These are phyloP conservation scores for Phytopythium sindhum DNA, from an alignment of 352 stramenopile species.

Conservation along the genomic window DNA sequence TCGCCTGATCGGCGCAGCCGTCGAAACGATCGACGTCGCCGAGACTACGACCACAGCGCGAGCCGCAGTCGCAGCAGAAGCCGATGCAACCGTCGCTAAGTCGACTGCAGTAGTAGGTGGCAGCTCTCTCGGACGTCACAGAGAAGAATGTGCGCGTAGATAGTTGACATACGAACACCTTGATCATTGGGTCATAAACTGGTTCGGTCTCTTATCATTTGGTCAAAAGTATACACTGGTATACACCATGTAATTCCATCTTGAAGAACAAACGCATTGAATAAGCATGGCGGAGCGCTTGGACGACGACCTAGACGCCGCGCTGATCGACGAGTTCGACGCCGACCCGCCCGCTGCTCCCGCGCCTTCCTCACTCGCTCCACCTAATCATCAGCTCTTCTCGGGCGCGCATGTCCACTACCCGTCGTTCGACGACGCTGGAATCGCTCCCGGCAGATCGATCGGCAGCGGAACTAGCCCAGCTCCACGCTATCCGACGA, in stretches of 20 bases:
- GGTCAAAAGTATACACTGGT: too few species aligned
- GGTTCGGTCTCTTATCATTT: not conserved
- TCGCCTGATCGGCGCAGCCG: not conserved
- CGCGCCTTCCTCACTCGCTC: not conserved
- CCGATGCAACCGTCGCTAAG: not conserved
- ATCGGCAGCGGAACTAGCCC: not conserved
- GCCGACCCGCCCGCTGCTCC: not conserved
- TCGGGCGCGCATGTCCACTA: not conserved
- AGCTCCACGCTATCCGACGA: not conserved
- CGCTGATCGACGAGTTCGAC: constrained; percentile 4
- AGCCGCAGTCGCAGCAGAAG: constrained; percentile 5
- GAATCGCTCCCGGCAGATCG: not conserved
- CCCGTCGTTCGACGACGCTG: not conserved
- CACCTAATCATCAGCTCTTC: not conserved
- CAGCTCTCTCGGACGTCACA: not conserved
- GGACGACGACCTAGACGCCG: not conserved
- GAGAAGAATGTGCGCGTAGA: too few species aligned
- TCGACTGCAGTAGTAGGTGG: not conserved
- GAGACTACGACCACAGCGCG: constrained; percentile 5
- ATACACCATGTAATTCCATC: not conserved
- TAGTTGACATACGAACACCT: too few species aligned
- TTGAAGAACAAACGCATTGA: not conserved
- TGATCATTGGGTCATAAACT: not conserved
- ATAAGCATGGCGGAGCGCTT: not conserved
- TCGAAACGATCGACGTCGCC: not conserved